Percentiles rank a stretch among this genome's conserved stretches.
These are phyloP conservation scores for Barnettozyma botsteinii DNA, from an alignment of 805 yeast genomes.

Conservation along the genomic window DNA sequence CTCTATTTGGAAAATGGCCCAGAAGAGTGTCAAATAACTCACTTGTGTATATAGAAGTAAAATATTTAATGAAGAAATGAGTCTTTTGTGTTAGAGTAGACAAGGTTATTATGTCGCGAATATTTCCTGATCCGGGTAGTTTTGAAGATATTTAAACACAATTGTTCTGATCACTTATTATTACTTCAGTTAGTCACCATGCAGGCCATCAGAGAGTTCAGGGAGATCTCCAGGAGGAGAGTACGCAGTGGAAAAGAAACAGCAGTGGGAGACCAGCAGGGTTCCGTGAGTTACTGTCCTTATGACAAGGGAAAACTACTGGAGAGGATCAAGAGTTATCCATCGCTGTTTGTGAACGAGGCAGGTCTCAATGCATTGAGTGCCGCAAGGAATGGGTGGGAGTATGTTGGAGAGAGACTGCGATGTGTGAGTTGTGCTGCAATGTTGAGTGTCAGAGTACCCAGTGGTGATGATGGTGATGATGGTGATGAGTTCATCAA, in stretches of 20 bases:
- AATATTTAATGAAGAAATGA: no score
- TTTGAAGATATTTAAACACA: no score
- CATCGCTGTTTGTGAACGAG: not conserved
- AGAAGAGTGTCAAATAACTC: slow-evolving; percentile 6
- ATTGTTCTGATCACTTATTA: not conserved
- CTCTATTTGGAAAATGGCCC: slow-evolving; percentile 51
- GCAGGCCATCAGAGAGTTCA: no score
- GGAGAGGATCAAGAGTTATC: not conserved
- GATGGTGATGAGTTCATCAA: not conserved
- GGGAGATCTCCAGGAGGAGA: no score
- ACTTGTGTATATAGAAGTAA: no score
- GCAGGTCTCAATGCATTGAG: not conserved
- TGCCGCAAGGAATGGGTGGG: not conserved
- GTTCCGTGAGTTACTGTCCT: not conserved
- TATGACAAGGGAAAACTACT: not conserved
- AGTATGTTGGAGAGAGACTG: not conserved
- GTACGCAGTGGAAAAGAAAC: no score
- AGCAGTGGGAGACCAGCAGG: no score
- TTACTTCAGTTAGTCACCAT: no score
- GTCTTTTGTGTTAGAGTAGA: no score
- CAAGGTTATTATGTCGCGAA: not conserved
- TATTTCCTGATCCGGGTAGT: not conserved
- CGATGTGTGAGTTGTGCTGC: not conserved
- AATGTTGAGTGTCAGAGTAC: not conserved
- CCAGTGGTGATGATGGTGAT: not conserved